These are phyloP conservation scores for Eucalyptus pauciflora DNA, from an alignment of 345 rosid genomes.

Conservation along the genomic window DNA sequence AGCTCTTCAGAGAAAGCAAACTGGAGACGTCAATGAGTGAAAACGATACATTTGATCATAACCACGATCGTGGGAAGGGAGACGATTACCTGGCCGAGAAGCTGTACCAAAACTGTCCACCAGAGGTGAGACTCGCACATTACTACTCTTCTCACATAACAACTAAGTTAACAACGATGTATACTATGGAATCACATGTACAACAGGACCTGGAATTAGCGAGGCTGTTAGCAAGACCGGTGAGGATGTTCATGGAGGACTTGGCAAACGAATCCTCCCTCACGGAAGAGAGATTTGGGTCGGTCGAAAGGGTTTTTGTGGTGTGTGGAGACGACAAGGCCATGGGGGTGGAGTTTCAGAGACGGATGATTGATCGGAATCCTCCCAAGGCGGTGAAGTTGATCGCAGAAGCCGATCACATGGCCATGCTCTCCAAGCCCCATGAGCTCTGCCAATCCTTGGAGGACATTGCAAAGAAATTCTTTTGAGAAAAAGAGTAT, in stretches of 20 bases:
- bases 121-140: background rate
- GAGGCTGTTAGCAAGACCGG: constrained; percentile 11
- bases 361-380: background rate
- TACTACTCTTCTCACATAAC: background rate
- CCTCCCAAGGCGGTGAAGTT: constrained; percentile 3
- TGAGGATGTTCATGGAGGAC: constrained; percentile 9
- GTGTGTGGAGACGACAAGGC: constrained; percentile 11
- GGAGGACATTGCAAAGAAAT: background rate
- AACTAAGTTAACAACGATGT: background rate
- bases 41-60: background rate
- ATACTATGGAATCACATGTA: background rate
- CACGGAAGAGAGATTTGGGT: constrained; percentile 5
- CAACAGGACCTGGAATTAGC: constrained; percentile 21
- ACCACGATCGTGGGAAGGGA: background rate
- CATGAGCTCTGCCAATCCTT: background rate
- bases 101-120: background rate
- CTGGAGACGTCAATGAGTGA: background rate
- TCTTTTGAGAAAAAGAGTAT: background rate
- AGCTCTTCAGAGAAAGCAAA: constrained; percentile 1
- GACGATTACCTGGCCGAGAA: background rate
- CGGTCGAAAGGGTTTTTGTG: constrained; percentile 10
- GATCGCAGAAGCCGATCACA: constrained; percentile 8
- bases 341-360: constrained; percentile 12
- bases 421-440: constrained; percentile 19
- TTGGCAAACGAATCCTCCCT: background rate